Evolutionary conservation across 805 yeast species (phyloP), one percentile per base, ranked within the genome.

Genomic region (Clavispora santaluciae): DNA sequence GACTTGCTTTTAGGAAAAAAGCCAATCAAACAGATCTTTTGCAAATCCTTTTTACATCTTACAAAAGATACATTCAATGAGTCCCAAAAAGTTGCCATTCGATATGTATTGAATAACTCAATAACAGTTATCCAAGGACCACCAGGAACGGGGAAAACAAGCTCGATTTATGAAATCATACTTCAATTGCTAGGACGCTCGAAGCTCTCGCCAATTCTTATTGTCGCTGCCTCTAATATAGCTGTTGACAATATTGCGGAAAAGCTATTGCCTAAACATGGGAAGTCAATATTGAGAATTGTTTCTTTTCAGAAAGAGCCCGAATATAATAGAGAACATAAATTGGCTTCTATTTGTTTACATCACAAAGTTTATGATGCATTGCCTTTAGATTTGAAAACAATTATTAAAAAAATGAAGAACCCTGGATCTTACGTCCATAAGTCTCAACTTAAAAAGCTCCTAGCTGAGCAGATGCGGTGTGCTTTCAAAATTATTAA

Each of bases 161-260:
- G 72, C 0, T 67, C 73, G 1, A 68, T 67, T 40, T 67, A 57
- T 43, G 73, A 67, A 43, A 61, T 68, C 50, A 63, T 78, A 42
- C 52, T 79, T 33, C 81, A 80, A 51, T 65, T 80, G 42, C 63
- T 81, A 40, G 73, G 70, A 33, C 76, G 75, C 35, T 66, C 77
- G 48, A 68, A 75, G 51, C 70, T 79, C 2, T 78, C 69, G 50
- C 88, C 88, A 1, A 78, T 83, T 31, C 62, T 82, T 41, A 86
- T 83, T 41, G 86, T 81, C 37, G 88, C 90, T 1, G 85, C 87
- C 2, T 81, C 87, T 1, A 83, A 83, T 51, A 78, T 82, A 53
- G 89, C 89, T 2, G 80, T 82, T 51, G 88, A 82, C 56, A 82
- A 83, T 48, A 81, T 83, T 57, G 88, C 88, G 1, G 88, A 82